Base-by-base conservation (phyloP, 805 yeast species). In the Metschnikowia shivogae region DNA sequence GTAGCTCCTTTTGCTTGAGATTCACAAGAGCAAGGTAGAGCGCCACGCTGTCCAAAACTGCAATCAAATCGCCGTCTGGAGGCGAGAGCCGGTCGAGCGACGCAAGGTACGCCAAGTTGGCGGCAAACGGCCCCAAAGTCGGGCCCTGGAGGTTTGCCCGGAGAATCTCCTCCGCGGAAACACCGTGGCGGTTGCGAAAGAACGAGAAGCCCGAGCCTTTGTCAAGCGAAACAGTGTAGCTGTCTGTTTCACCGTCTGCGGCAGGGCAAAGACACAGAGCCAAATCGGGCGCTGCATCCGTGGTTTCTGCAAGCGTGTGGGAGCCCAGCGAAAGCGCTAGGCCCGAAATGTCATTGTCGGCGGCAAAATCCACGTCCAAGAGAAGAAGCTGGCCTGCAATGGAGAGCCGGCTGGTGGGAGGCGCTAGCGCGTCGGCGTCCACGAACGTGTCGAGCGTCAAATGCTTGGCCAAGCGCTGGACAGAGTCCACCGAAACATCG, bases 321-420 rank as follows among this genome's bases (percentile, higher is more conserved):
- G 57, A 63, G 1, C 68, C 74, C 61, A 65, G 65, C 0, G 75
- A 70, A 34, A 70, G 56, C 6, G 66, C 56, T 11, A 70, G 65
- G 22, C 63, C 48, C 8, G 62, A 47, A 6, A 68, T 61, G 5
- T 40, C 49, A 6, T 34, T 49, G 41, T 60, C 63, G 30, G 54
- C 62, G 2, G 53, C 40, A 42, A 67, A 68, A 43, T 71, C 76
- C 26, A 71, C 60, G 45, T 71, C 76, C 17, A 71, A 57, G 28
- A 71, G 59, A 6, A 70, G 64, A 14, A 63, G 57, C 2, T 71
- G 60, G 8, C 75, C 75, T 1, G 75, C 76, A 31, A 71, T 71
- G 11, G 74, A 62, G 39, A 71, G 57, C 42, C 74, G 55, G 29
- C 38, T 43, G 19, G 24, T 13, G 28, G 26, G 20, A 29, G 35